phyloP scores from a whole-genome alignment of 1,284 basidiomycete genomes.

The Wallemia mellicola region DNA sequence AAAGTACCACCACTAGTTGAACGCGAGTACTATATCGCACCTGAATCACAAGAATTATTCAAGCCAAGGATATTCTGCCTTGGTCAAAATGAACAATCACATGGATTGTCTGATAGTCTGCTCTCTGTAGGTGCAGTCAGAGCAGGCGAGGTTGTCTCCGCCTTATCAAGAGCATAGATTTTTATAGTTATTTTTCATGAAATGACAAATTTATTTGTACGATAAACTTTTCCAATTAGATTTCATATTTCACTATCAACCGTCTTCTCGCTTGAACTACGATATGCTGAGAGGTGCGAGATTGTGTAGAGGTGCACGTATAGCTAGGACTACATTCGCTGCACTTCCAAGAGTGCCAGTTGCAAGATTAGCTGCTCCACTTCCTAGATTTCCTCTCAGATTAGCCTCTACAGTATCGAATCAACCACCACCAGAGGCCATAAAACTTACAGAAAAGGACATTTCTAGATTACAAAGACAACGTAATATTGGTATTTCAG shows the following conservation, averaged over 20 bases:
- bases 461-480: constrained; percentile 13
- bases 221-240: not conserved
- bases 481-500: constrained; percentile 27
- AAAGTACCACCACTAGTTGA: constrained; percentile 3
- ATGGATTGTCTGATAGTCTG: constrained; percentile 28
- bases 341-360: no score
- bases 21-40: constrained; percentile 11
- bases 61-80: constrained; percentile 25
- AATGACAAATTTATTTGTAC: not conserved
- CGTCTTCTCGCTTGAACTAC: not conserved
- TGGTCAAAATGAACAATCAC: constrained; percentile 26
- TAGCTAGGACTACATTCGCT: no score
- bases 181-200: not conserved
- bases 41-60: constrained; percentile 9
- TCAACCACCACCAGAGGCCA: not conserved
- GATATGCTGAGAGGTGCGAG: not conserved
- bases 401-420: not conserved
- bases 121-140: constrained; percentile 24
- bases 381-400: not conserved
- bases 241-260: not conserved
- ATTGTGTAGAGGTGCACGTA: not conserved
- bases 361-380: not conserved
- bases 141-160: constrained; percentile 21
- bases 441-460: constrained; percentile 9
- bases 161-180: not conserved